Conservation (phyloP, 139 green algal species). For the Dunaliella primolecta region DNA sequence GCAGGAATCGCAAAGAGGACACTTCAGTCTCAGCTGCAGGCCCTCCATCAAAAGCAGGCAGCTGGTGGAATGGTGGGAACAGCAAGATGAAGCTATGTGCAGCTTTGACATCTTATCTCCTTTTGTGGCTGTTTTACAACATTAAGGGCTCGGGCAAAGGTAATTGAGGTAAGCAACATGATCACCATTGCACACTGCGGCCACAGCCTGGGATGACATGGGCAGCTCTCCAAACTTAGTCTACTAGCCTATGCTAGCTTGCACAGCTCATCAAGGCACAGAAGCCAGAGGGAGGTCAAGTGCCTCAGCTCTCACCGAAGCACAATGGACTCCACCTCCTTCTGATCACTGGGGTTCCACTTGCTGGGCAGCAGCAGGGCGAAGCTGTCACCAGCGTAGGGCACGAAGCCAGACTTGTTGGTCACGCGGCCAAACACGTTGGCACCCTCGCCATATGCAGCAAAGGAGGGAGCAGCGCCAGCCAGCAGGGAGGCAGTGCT, state of each 20-base stretch:
- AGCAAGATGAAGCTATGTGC: not conserved
- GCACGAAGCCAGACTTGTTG: constrained; percentile 85
- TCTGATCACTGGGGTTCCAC: constrained; percentile 49
- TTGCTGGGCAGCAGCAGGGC: constrained; percentile 76
- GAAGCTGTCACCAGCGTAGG: constrained; percentile 92
- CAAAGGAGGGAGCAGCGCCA: constrained; percentile 50
- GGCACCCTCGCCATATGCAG: constrained; percentile 85
- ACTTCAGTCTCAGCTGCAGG: not conserved
- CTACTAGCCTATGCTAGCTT: no score
- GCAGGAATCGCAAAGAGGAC: not conserved
- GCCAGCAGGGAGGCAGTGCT: constrained; percentile 57
- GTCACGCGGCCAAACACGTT: constrained; percentile 85
- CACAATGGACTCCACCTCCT: constrained; percentile 79
- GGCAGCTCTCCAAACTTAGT: no score
- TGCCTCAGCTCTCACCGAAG: constrained; percentile 85
- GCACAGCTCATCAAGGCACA: no score
- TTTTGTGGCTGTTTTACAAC: not conserved
- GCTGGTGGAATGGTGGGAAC: not conserved
- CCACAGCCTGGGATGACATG: constrained; percentile 73
- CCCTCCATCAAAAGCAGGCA: not conserved
- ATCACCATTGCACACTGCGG: constrained; percentile 38
- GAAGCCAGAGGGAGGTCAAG: no score
- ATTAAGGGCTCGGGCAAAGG: not conserved
- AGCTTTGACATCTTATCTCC: not conserved
- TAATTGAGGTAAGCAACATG: not conserved